A percentile compares a stretch with the other conserved stretches of the same genome.
phyloP scores from a whole-genome alignment of 305 asterid species.

The Rubia tinctorum region DNA sequence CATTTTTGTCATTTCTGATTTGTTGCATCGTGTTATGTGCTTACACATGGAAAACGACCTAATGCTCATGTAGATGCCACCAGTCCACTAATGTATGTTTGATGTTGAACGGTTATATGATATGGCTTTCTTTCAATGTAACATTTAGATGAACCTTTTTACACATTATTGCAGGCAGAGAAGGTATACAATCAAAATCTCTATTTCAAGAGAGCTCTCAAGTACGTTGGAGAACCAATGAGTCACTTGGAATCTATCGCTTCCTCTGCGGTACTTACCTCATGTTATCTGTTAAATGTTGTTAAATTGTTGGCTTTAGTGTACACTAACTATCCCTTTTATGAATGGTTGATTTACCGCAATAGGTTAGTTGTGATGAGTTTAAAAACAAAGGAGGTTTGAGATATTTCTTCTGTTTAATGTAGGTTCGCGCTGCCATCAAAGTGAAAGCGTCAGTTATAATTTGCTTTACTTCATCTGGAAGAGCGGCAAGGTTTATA shows the following conservation, averaged over 20 bases:
- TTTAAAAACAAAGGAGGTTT: conserved; percentile 3
- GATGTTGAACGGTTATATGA: neutral
- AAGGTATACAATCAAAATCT: conserved; percentile 79
- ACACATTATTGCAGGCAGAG: conserved; percentile 58
- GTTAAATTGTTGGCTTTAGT: conserved; percentile 5
- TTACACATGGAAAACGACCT: neutral
- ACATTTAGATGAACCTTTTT: conserved; percentile 2
- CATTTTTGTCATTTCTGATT: neutral
- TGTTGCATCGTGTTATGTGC: neutral
- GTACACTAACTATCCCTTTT: neutral
- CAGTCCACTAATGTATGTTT: neutral
- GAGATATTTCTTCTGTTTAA: conserved; percentile 14
- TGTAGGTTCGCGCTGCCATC: conserved; percentile 87
- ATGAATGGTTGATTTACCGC: neutral
- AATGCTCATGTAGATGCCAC: neutral
- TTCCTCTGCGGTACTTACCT: conserved; percentile 67
- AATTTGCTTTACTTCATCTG: conserved; percentile 83
- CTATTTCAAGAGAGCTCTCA: conserved; percentile 76
- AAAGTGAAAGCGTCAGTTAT: conserved; percentile 84
- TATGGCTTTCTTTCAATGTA: neutral
- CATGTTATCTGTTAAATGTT: neutral
- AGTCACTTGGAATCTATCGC: conserved; percentile 85
- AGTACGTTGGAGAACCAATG: conserved; percentile 73
- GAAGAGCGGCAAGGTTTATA: conserved; percentile 70
- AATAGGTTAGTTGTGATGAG: neutral